Evolutionary conservation across 148 eudicot genomes (phyloP).

Genomic region (Bassia scoparia): DNA sequence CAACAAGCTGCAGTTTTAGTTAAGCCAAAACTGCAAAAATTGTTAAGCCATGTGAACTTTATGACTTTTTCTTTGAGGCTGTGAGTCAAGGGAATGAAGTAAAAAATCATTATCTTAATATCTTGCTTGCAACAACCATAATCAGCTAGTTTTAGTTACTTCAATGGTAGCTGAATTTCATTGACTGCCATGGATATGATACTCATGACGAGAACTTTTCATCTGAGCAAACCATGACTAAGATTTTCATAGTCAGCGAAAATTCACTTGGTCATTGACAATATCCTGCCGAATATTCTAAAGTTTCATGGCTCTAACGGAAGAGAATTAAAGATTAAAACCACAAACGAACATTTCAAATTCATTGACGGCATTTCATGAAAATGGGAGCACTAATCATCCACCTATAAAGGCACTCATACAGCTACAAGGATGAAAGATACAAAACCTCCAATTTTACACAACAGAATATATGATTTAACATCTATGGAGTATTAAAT

Average conservation of each 20-base stretch:
- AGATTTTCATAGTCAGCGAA: not conserved
- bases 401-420: not conserved
- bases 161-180: not conserved
- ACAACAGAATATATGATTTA: not conserved
- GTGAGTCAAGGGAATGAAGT: not conserved
- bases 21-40: too few species aligned
- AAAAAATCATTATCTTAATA: not conserved
- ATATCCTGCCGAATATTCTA: not conserved
- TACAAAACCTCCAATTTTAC: not conserved
- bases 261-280: not conserved
- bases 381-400: not conserved
- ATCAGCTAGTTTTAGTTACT: too few species aligned
- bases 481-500: too few species aligned
- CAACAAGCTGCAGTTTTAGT: too few species aligned
- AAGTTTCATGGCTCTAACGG: not conserved
- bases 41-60: not conserved
- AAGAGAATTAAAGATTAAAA: not conserved
- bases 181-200: too few species aligned
- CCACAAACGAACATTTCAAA: not conserved
- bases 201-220: too few species aligned
- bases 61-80: not conserved
- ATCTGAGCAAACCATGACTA: not conserved
- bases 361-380: not conserved
- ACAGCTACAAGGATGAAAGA: not conserved
- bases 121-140: not conserved